phyloP scores from a whole-genome alignment of 139 green algal species.

The Gonium pectorale region DNA sequence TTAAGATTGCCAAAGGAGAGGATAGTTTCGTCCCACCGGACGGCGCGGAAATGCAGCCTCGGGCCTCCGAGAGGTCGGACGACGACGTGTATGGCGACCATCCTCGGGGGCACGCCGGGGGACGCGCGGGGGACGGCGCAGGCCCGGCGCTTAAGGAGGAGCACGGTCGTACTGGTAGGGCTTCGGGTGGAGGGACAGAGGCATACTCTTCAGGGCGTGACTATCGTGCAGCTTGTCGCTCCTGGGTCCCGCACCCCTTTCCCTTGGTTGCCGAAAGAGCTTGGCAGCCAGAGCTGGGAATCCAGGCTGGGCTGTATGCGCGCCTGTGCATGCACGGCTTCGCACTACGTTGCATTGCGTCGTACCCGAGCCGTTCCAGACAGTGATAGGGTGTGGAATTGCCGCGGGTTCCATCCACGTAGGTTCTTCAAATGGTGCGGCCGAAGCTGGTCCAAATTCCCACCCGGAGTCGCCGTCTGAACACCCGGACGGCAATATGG shows the following conservation, averaged over 20 bases:
- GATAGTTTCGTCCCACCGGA: background rate
- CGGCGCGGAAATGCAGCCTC: background rate
- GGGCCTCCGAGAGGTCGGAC: background rate
- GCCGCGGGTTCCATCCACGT: background rate
- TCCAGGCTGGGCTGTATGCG: background rate
- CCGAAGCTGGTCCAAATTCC: background rate
- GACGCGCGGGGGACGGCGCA: background rate
- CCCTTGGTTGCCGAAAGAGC: background rate
- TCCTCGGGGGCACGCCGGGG: background rate
- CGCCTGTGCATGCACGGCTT: background rate
- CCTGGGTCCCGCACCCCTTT: background rate
- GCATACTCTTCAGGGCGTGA: too few relatives aligned
- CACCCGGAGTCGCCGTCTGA: background rate
- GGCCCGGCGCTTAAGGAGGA: too few relatives aligned
- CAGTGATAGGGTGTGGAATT: background rate
- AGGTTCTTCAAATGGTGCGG: background rate
- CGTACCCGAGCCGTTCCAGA: background rate
- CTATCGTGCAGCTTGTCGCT: too few relatives aligned
- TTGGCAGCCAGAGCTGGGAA: background rate
- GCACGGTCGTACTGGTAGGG: too few relatives aligned
- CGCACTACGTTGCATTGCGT: background rate
- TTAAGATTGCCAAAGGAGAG: background rate
- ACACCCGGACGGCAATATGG: background rate
- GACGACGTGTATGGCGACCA: background rate
- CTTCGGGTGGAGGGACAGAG: too few relatives aligned